phyloP scores from a whole-genome alignment of 31 red algal species.

The Odonthalia washingtoniensis region DNA sequence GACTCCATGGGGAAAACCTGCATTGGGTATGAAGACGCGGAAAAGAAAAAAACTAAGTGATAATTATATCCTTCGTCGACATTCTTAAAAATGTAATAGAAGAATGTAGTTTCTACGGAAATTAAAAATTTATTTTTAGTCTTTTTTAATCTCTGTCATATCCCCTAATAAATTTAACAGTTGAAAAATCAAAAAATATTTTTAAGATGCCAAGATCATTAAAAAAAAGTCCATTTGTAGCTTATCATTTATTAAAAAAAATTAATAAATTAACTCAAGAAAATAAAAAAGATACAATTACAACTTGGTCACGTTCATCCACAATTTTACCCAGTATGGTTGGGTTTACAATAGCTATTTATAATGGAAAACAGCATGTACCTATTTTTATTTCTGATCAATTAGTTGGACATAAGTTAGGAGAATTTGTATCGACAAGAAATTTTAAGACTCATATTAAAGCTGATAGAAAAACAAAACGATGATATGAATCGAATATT shows the following conservation, averaged over 20 bases:
- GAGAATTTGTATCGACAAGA: constrained; percentile 1
- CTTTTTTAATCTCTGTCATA: too few species aligned
- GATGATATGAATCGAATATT: neutral
- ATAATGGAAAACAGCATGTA: constrained; percentile 17
- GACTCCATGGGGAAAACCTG: constrained; percentile 14
- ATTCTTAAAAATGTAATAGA: neutral
- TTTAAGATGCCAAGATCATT: constrained; percentile 3
- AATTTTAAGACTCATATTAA: constrained; percentile 9
- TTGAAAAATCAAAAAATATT: constrained; percentile 10
- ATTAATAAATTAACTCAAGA: neutral
- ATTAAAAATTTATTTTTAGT: too few species aligned
- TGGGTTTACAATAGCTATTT: constrained; percentile 8
- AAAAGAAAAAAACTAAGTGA: neutral
- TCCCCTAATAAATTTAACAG: too few species aligned
- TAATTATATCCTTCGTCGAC: constrained; percentile 3
- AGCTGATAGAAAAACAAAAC: constrained; percentile 13
- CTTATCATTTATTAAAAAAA: constrained; percentile 12
- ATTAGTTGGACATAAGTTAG: constrained; percentile 22
- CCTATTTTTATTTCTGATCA: constrained; percentile 21
- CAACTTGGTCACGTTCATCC: constrained; percentile 19
- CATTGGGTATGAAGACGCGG: neutral
- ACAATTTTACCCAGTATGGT: constrained; percentile 20
- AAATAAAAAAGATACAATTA: constrained; percentile 18
- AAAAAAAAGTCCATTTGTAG: constrained; percentile 27
- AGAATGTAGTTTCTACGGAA: too few species aligned